Percentiles rank a stretch among this genome's conserved stretches.
phyloP scores from a whole-genome alignment of 2,329 filamentous ascomycete genomes.

The Chaetothyriales sp. region DNA sequence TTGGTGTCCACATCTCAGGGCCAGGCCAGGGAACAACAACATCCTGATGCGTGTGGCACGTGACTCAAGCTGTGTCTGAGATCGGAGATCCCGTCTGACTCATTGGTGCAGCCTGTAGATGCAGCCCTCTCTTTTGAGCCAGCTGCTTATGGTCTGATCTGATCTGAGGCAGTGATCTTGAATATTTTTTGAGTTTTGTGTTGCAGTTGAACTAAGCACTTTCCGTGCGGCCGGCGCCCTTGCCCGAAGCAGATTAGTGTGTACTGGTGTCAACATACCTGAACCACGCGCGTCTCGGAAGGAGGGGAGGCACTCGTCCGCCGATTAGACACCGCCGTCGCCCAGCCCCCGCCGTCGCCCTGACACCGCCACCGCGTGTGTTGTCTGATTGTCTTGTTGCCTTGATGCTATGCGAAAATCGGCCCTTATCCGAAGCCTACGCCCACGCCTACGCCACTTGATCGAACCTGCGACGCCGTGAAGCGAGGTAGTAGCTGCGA shows the following conservation, averaged over 20 bases:
- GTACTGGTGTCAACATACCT: background rate
- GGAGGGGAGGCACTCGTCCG: background rate
- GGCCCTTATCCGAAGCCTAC: background rate
- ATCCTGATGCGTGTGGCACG: background rate
- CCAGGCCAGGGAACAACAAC: background rate
- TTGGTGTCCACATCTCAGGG: background rate
- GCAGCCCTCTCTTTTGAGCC: background rate
- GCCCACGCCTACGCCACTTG: background rate
- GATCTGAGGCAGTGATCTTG: background rate
- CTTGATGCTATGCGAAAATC: background rate
- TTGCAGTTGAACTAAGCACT: background rate
- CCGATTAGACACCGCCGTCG: background rate
- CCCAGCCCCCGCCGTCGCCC: no score
- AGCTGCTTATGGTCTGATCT: background rate
- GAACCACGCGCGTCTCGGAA: background rate
- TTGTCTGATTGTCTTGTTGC: no score
- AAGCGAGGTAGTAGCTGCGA: slow-evolving; percentile 6
- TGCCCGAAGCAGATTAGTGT: background rate
- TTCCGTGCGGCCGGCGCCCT: background rate
- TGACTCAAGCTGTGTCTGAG: background rate
- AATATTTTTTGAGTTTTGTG: background rate
- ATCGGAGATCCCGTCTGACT: background rate
- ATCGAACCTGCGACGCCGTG: background rate
- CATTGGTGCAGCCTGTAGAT: background rate
- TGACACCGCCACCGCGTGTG: no score